Percentiles rank a stretch among this genome's conserved stretches.
These are phyloP conservation scores for Aphanocladium album DNA, from an alignment of 2,329 filamentous ascomycete species.

Conservation along the genomic window DNA sequence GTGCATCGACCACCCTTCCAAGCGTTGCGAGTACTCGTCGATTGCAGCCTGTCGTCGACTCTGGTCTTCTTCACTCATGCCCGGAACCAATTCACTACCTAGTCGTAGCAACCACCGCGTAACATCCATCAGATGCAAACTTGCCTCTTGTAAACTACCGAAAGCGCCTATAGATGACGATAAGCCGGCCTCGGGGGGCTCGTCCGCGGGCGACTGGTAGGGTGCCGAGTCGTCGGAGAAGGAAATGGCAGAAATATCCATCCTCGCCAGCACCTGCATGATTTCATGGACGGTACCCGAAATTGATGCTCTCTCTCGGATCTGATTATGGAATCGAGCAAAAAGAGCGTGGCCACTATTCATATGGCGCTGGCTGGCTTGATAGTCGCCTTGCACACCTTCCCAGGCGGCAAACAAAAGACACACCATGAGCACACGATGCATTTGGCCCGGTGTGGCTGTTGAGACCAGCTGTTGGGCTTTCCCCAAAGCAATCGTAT, in stretches of 20 bases:
- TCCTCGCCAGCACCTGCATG: not conserved
- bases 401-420: constrained; percentile 5
- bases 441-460: not conserved
- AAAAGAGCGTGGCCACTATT: not conserved
- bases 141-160: not conserved
- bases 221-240: constrained; percentile 7
- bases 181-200: not conserved
- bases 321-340: not conserved
- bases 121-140: not conserved
- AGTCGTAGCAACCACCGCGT: not conserved
- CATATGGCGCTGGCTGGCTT: not conserved
- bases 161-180: not conserved
- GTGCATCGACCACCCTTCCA: not conserved
- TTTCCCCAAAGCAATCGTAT: not conserved
- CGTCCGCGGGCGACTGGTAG: not conserved
- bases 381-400: constrained; percentile 1
- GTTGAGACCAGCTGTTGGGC: not conserved
- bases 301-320: not conserved
- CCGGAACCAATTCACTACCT: not conserved
- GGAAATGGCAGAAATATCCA: constrained; percentile 6
- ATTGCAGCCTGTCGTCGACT: not conserved
- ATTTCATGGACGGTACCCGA: not conserved
- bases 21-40: not conserved
- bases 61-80: not conserved
- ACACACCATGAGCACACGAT: constrained; percentile 2